Evolutionary conservation across 208 protist species (phyloP).

Genomic region (Trypanosoma platydactyli): DNA sequence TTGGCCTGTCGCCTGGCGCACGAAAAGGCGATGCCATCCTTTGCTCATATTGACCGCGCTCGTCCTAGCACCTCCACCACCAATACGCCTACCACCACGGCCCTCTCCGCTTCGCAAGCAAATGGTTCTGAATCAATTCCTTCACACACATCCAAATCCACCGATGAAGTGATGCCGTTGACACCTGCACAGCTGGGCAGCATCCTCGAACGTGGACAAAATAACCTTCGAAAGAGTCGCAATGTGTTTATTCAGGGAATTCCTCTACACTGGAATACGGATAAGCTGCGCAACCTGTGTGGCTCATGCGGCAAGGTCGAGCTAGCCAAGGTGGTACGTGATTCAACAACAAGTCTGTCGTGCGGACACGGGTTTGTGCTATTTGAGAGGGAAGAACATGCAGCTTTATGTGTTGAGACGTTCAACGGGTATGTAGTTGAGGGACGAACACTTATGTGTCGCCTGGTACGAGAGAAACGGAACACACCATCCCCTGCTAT

Average conservation of each 20-base stretch:
- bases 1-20: slow-evolving; percentile 59
- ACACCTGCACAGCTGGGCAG: not conserved
- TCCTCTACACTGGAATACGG: slow-evolving; percentile 30
- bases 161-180: not conserved
- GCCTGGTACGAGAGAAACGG: slow-evolving; percentile 21
- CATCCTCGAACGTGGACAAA: not conserved
- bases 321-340: slow-evolving; percentile 28
- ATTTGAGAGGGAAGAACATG: slow-evolving; percentile 30
- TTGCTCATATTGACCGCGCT: slow-evolving; percentile 26
- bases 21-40: slow-evolving; percentile 54
- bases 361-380: slow-evolving; percentile 33
- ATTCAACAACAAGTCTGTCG: slow-evolving; percentile 25
- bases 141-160: not conserved
- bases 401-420: slow-evolving; percentile 9
- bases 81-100: not conserved
- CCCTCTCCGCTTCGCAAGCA: not conserved
- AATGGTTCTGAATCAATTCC: not conserved
- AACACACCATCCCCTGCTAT: not conserved
- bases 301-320: slow-evolving; percentile 27
- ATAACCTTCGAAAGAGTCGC: slow-evolving; percentile 8
- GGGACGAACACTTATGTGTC: slow-evolving; percentile 22
- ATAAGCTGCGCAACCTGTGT: slow-evolving; percentile 28
- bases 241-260: slow-evolving; percentile 34
- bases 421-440: slow-evolving; percentile 19
- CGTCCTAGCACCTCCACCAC: not conserved